phyloP scores from a whole-genome alignment of 345 rosid species.

The Chamaenerion angustifolium region DNA sequence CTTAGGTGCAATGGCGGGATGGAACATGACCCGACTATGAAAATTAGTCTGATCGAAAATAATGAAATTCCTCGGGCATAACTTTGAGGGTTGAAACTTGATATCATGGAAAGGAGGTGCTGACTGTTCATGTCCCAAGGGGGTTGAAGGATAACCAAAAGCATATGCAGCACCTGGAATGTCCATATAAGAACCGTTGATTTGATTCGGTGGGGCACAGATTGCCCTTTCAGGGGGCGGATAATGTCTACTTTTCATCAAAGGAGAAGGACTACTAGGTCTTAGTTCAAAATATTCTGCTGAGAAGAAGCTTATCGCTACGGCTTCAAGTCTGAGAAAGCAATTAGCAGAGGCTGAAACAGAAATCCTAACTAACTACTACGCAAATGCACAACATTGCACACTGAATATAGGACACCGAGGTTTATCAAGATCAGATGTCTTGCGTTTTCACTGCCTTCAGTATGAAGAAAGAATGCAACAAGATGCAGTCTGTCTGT shows the following conservation, averaged over 20 bases:
- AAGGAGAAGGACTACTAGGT: not conserved
- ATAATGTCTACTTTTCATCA: conserved; percentile 42
- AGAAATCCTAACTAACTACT: too few relatives aligned
- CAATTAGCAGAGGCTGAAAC: too few relatives aligned
- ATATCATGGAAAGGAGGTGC: conserved; percentile 33
- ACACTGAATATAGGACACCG: too few relatives aligned
- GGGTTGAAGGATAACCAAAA: conserved; percentile 38
- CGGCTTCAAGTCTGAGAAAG: not conserved
- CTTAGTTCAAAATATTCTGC: not conserved
- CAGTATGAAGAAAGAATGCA: conserved; percentile 21
- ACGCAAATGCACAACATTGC: too few relatives aligned
- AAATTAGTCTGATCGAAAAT: conserved; percentile 57
- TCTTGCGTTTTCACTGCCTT: conserved; percentile 6
- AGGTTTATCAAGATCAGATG: conserved; percentile 12
- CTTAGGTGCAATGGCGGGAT: conserved; percentile 55
- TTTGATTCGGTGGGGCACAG: conserved; percentile 30
- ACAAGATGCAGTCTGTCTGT: conserved; percentile 21
- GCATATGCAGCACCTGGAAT: conserved; percentile 30
- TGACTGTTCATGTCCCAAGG: conserved; percentile 24
- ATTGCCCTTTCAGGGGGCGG: conserved; percentile 12
- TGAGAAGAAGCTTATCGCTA: not conserved
- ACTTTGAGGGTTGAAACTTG: conserved; percentile 60
- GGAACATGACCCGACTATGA: conserved; percentile 62
- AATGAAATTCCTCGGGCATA: conserved; percentile 49
- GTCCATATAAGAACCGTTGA: conserved; percentile 28